A percentile compares a stretch with the other conserved stretches of the same genome.
Evolutionary conservation across 148 eudicot species (phyloP).

Genomic region (Amaranthus cruentus): DNA sequence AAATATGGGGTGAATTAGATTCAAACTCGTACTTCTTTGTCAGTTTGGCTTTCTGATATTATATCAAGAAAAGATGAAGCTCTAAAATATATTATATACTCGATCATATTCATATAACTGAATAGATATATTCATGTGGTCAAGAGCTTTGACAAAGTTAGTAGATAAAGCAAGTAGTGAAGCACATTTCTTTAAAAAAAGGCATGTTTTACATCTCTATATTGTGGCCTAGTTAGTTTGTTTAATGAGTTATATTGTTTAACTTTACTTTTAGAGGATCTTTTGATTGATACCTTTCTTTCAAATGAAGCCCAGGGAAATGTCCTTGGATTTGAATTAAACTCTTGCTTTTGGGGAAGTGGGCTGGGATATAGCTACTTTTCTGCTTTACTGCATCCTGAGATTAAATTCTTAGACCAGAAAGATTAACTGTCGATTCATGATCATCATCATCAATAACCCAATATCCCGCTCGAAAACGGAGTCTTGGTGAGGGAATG

Average conservation of each 20-base stretch:
- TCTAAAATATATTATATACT: not conserved
- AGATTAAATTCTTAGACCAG: not conserved
- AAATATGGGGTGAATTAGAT: too few relatives aligned
- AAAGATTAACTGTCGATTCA: not conserved
- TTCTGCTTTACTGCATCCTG: slow-evolving; percentile 16
- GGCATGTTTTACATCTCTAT: slow-evolving; percentile 11
- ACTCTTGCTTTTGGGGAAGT: not conserved
- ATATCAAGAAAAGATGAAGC: too few relatives aligned
- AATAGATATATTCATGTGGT: not conserved
- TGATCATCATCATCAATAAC: too few relatives aligned
- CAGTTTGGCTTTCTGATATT: too few relatives aligned
- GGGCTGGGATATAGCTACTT: slow-evolving; percentile 18
- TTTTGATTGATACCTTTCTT: slow-evolving; percentile 24
- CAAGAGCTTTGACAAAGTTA: slow-evolving; percentile 15
- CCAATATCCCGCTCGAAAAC: too few relatives aligned
- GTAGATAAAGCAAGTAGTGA: slow-evolving; percentile 20
- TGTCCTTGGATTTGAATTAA: slow-evolving; percentile 17
- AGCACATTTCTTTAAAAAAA: slow-evolving; percentile 23
- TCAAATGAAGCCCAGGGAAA: slow-evolving; percentile 24
- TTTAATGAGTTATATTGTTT: not conserved
- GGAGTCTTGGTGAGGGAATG: too few relatives aligned
- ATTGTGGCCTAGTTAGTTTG: not conserved
- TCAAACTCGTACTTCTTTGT: too few relatives aligned
- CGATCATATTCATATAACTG: not conserved
- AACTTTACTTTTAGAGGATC: not conserved